Evolutionary conservation across 768 basidiomycete genomes (phyloP).

Genomic region (Lyophyllum decastes): DNA sequence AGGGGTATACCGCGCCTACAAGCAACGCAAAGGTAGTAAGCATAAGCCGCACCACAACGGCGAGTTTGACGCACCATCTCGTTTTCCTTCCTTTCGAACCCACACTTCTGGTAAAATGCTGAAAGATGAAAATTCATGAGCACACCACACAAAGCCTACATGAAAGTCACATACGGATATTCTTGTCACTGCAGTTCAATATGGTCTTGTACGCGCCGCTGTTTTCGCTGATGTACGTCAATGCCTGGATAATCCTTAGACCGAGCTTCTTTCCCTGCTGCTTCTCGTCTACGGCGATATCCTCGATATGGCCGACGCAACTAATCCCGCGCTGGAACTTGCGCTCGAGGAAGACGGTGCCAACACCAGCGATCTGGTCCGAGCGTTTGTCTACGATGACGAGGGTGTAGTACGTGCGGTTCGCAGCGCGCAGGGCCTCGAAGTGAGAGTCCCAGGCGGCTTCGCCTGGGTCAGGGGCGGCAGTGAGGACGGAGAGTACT

Average conservation of each 20-base stretch:
- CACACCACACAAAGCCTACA: background rate
- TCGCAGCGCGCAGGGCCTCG: constrained; percentile 51
- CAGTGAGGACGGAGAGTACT: constrained; percentile 79
- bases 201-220: constrained; percentile 95
- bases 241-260: constrained; percentile 79
- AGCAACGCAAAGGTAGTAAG: background rate
- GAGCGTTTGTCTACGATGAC: constrained; percentile 78
- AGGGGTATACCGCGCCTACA: constrained; percentile 62
- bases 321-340: constrained; percentile 92
- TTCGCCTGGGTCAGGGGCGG: constrained; percentile 67
- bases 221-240: constrained; percentile 81
- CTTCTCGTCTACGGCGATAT: constrained; percentile 88
- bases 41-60: constrained; percentile 5
- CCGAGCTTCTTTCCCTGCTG: constrained; percentile 95
- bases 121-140: constrained; percentile 2
- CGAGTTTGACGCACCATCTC: constrained; percentile 72
- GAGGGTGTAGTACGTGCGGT: constrained; percentile 77
- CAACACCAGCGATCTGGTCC: constrained; percentile 83
- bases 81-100: constrained; percentile 85
- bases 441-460: constrained; percentile 74
- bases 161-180: constrained; percentile 75
- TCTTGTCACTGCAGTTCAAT: constrained; percentile 88
- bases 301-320: constrained; percentile 93
- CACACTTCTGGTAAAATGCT: constrained; percentile 99
- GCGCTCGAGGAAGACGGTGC: constrained; percentile 86